phyloP scores from a whole-genome alignment of 164 flowering plant species.

The Annona squamosa region DNA sequence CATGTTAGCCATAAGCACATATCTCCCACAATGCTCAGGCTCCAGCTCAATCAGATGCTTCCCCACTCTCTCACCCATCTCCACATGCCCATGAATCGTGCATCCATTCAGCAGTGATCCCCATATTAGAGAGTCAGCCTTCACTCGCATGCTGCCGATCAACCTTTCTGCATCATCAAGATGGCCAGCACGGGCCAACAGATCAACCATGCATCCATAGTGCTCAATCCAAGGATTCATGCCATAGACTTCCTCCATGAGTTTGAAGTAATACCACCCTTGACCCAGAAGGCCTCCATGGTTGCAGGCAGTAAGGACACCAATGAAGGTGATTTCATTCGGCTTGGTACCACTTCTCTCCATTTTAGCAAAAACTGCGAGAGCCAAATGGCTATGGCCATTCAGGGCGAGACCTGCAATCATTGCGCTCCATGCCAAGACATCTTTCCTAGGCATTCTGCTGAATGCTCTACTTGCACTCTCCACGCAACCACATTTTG shows the following conservation, averaged over 20 bases:
- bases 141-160: conserved; percentile 14
- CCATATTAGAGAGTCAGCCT: conserved; percentile 13
- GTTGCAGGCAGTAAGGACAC: conserved; percentile 13
- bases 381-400: conserved; percentile 8
- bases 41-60: conserved; percentile 12
- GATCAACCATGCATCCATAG: conserved; percentile 19
- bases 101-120: conserved; percentile 18
- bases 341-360: conserved; percentile 10
- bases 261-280: conserved; percentile 13
- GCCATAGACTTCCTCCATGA: conserved; percentile 4
- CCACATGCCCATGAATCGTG: conserved; percentile 12
- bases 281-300: conserved; percentile 14
- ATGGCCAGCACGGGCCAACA: conserved; percentile 12
- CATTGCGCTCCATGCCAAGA: conserved; percentile 19
- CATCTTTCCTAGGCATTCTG: conserved; percentile 11
- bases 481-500: conserved; percentile 13
- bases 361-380: conserved; percentile 8
- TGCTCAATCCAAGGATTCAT: conserved; percentile 15
- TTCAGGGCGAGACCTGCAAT: conserved; percentile 15
- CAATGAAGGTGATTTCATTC: conserved; percentile 12
- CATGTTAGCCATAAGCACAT: conserved; percentile 14
- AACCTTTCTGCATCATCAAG: conserved; percentile 12
- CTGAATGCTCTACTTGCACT: background rate
- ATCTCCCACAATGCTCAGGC: conserved; percentile 19
- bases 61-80: conserved; percentile 14